Conservation (phyloP, 768 basidiomycete species). For the Pleurotus platypus region DNA sequence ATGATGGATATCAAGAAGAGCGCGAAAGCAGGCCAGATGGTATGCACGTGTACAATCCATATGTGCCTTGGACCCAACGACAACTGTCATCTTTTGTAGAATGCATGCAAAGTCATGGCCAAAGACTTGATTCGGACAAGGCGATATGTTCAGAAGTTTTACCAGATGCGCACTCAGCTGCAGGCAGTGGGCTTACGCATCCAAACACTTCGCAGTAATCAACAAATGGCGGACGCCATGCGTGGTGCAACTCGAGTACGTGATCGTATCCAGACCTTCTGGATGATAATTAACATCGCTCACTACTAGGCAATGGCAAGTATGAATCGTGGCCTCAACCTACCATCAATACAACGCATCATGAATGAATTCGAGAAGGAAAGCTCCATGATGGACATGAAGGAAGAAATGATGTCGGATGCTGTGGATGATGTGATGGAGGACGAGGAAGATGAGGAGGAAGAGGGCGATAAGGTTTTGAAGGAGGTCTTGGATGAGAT, state of each 20-base stretch:
- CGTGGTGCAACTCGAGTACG: conserved; percentile 92
- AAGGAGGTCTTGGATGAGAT: conserved; percentile 97
- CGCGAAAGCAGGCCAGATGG: conserved; percentile 94
- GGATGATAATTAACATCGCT: conserved; percentile 9
- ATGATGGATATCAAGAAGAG: conserved; percentile 94
- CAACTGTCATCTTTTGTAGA: conserved; percentile 42
- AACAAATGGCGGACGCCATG: conserved; percentile 99
- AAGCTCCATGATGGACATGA: conserved; percentile 99
- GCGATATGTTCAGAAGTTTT: conserved; percentile 95
- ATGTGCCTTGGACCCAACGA: neutral
- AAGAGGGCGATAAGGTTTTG: conserved; percentile 92
- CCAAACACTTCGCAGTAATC: conserved; percentile 94
- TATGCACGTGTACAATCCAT: conserved; percentile 28
- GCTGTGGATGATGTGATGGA: conserved; percentile 98
- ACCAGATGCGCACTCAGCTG: conserved; percentile 97
- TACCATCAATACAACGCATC: conserved; percentile 91
- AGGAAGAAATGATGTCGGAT: conserved; percentile 99
- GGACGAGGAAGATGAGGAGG: conserved; percentile 96
- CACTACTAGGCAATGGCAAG: conserved; percentile 87
- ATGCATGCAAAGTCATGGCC: conserved; percentile 98
- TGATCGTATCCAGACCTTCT: conserved; percentile 10
- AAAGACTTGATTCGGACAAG: conserved; percentile 97
- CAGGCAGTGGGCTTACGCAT: conserved; percentile 95
- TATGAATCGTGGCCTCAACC: conserved; percentile 95
- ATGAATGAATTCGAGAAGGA: conserved; percentile 99